Evolutionary conservation across 495 filamentous ascomycete species (phyloP), one percentile per base, ranked within the genome.

Genomic region (Filosporella fistucella): DNA sequence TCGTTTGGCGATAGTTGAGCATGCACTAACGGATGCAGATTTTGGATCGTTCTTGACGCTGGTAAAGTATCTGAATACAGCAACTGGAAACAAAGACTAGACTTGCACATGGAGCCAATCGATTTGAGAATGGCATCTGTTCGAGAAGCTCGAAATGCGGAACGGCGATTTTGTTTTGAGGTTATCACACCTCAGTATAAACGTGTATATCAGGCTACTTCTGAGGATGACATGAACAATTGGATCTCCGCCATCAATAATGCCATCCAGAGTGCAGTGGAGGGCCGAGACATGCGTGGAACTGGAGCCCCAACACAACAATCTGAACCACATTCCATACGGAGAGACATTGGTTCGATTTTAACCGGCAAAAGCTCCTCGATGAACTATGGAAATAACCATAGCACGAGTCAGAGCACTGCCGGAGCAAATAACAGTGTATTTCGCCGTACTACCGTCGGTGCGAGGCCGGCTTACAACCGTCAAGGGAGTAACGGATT

Each of bases 201-300:
- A 57, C 85, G 93, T 40, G 91, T 97, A 18, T 99, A 96, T 57
- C 93, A 99, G 66, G 94, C 93, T 52, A 94, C 91, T 16, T 96
- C 91, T 0, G 94, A 95, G 63, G 93, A 97, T 22, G 93, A 99
- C 58, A 95, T 97, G 91, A 86, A 81, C 54, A 91, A 77, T 58
- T 99, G 93, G 93, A 97, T 99, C 55, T 77, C 82, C 16, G 86
- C 93, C 24, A 91, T 99, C 66, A 97, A 97, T 63, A 99, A 97
- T 61, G 93, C 93, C 14, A 71, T 97, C 24, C 93, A 97, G 59
- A 95, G 87, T 65, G 95, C 93, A 1, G 86, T 97, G 14, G 93
- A 99, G 68, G 84, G 86, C 4, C 79, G 84, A 51, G 82, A 79
- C 2, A 63, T 71, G 45, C 74, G 65, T 34, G 74, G 74, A 22